Conservation (phyloP, 1,284 basidiomycete species). For the Macrocystidia cucumis region DNA sequence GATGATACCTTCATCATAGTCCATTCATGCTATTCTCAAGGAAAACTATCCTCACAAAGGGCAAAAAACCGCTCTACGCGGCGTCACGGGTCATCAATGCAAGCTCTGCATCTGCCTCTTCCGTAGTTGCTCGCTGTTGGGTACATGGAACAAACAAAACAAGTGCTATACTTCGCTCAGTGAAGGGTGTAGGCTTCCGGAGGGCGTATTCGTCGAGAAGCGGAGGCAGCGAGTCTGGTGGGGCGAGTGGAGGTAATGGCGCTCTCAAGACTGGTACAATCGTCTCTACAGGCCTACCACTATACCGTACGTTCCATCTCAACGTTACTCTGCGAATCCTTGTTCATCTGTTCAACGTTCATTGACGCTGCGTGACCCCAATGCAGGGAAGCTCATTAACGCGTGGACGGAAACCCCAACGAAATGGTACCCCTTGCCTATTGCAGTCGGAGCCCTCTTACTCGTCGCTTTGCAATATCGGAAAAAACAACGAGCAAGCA, state of each 20-base stretch:
- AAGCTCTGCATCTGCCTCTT: slow-evolving; percentile 44
- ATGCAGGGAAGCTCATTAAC: slow-evolving; percentile 44
- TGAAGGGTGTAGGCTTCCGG: slow-evolving; percentile 33
- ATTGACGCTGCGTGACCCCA: no score
- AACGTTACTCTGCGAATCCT: slow-evolving; percentile 3
- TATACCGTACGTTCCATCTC: slow-evolving; percentile 38
- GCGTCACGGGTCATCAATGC: slow-evolving; percentile 45
- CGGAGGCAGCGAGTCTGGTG: slow-evolving; percentile 16
- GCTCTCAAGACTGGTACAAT: slow-evolving; percentile 18
- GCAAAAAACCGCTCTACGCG: slow-evolving; percentile 41
- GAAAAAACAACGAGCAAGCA: slow-evolving; percentile 43
- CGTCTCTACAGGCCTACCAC: slow-evolving; percentile 26
- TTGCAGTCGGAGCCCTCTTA: slow-evolving; percentile 85
- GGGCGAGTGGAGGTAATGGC: slow-evolving; percentile 13
- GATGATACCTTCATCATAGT: not conserved
- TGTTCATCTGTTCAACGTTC: slow-evolving; percentile 6
- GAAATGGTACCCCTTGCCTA: slow-evolving; percentile 93
- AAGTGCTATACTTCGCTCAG: slow-evolving; percentile 35
- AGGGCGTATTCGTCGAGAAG: slow-evolving; percentile 38
- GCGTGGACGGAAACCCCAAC: slow-evolving; percentile 89
- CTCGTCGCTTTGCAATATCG: slow-evolving; percentile 81
- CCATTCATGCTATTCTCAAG: slow-evolving; percentile 36
- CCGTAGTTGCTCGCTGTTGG: slow-evolving; percentile 40
- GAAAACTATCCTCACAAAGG: slow-evolving; percentile 36
- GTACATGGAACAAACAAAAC: slow-evolving; percentile 41